Conservation (phyloP, 169 alveolate genomes). For the Blepharisma undulans region DNA sequence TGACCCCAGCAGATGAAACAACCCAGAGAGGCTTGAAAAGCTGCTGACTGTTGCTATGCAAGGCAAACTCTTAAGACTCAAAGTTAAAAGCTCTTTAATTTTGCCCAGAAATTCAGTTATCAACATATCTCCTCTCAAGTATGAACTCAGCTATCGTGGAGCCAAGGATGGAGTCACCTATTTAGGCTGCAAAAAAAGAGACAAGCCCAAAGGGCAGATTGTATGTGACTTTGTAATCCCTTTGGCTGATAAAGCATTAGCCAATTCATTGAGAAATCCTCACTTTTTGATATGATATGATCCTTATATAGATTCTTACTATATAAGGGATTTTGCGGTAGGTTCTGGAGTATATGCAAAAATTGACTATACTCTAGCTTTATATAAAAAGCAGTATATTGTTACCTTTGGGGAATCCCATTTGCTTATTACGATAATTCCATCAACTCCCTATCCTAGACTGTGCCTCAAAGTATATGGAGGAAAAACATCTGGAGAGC, state of each 20-base stretch:
- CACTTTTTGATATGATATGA: constrained; percentile 57
- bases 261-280: constrained; percentile 55
- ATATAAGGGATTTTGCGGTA: constrained; percentile 78
- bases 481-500: background rate
- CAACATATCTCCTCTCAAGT: background rate
- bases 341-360: constrained; percentile 80
- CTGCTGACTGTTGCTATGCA: background rate
- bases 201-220: constrained; percentile 15
- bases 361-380: constrained; percentile 38
- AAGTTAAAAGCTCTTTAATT: background rate
- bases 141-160: background rate
- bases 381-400: constrained; percentile 63
- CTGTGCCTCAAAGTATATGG: background rate
- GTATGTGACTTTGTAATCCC: constrained; percentile 66
- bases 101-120: background rate
- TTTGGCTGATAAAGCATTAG: constrained; percentile 49
- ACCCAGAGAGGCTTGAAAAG: background rate
- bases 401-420: constrained; percentile 76
- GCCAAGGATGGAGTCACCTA: constrained; percentile 60
- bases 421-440: constrained; percentile 58
- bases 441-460: background rate
- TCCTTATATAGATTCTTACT: constrained; percentile 41
- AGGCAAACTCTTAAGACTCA: background rate
- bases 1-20: background rate
- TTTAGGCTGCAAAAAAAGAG: constrained; percentile 58